phyloP scores from a whole-genome alignment of 495 filamentous ascomycete genomes.

The Talaromyces ruber region DNA sequence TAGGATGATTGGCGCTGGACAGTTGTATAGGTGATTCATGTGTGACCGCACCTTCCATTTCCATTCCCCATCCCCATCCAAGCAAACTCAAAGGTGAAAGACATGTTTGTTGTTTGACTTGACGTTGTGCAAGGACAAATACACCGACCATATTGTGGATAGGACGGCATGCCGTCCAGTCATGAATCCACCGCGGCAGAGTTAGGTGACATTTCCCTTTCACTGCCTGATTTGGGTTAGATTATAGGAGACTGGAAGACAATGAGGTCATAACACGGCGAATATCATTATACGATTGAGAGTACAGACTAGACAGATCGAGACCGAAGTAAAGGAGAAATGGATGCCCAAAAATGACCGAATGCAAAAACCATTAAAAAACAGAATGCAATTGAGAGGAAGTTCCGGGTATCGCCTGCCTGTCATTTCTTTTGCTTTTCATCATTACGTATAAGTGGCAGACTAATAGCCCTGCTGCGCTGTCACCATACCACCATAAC shows the following conservation, averaged over 20 bases:
- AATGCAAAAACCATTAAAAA: not conserved
- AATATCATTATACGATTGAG: not conserved
- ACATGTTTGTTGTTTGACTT: not conserved
- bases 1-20: not conserved
- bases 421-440: not conserved
- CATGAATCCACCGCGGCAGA: not conserved
- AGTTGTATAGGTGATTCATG: not conserved
- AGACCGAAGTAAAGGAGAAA: not conserved
- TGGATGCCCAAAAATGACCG: conserved; percentile 13
- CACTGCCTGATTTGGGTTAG: not conserved
- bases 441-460: not conserved
- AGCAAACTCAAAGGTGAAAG: not conserved
- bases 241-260: not conserved
- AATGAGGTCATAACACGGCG: not conserved
- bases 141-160: not conserved
- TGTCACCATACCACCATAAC: conserved; percentile 33
- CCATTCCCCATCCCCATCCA: not conserved
- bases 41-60: not conserved
- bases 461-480: conserved; percentile 30
- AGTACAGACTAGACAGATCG: not conserved
- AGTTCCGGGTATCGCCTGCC: conserved; percentile 8
- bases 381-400: conserved; percentile 4
- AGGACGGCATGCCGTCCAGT: not conserved
- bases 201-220: not conserved
- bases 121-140: not conserved